These are phyloP conservation scores for Drechslerella dactyloides DNA, from an alignment of 2,329 filamentous ascomycete genomes.

Conservation along the genomic window DNA sequence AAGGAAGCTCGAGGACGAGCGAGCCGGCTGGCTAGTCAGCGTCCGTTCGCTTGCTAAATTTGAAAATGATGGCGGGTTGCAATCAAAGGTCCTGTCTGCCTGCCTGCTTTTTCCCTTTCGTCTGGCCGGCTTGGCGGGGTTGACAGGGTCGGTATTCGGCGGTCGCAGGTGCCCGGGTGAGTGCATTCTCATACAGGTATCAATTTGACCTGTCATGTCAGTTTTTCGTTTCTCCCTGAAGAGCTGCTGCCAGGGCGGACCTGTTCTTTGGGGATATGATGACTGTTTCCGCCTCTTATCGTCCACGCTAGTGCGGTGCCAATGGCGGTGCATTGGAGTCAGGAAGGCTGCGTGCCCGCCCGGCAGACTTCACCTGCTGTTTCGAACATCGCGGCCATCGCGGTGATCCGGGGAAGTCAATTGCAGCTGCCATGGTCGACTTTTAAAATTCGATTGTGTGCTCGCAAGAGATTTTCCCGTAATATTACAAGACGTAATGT, in stretches of 20 bases:
- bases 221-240: no score
- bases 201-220: no score
- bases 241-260: no score
- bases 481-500: constrained; percentile 5
- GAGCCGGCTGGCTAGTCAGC: not conserved
- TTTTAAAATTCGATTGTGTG: no score
- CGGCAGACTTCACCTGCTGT: not conserved
- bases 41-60: not conserved
- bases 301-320: constrained; percentile 3
- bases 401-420: not conserved
- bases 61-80: not conserved
- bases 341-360: no score
- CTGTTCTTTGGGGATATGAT: no score
- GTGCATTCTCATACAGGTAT: not conserved
- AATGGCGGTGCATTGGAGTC: no score
- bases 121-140: not conserved
- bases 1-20: not conserved
- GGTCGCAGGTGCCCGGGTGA: constrained; percentile 21
- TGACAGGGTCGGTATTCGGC: constrained; percentile 1
- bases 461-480: not conserved
- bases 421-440: not conserved
- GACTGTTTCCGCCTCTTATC: not conserved
- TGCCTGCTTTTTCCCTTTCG: not conserved
- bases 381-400: not conserved
- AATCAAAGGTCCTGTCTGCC: constrained; percentile 8